These are phyloP conservation scores for Capsella bursapastoris DNA, from an alignment of 345 rosid genomes.

Conservation along the genomic window DNA sequence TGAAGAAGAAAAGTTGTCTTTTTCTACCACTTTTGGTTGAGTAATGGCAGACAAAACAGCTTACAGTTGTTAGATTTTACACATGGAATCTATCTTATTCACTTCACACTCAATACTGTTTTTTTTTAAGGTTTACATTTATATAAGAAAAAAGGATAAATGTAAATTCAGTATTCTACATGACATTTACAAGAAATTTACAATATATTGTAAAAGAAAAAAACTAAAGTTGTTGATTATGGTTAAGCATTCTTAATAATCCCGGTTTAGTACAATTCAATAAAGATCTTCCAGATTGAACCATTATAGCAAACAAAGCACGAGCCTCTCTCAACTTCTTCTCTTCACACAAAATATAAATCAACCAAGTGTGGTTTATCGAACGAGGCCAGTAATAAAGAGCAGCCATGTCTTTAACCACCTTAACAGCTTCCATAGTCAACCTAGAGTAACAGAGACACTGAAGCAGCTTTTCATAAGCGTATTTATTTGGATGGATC, in stretches of 20 bases:
- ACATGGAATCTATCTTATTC: conserved; percentile 30
- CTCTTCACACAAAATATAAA: conserved; percentile 54
- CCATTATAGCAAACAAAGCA: conserved; percentile 47
- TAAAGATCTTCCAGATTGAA: conserved; percentile 45
- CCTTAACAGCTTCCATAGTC: conserved; percentile 55
- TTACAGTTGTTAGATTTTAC: conserved; percentile 27
- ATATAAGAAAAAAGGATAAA: not conserved
- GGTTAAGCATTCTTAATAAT: conserved; percentile 39
- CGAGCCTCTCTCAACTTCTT: conserved; percentile 54
- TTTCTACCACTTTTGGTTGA: conserved; percentile 35
- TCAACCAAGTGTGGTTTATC: conserved; percentile 48
- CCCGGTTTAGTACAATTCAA: conserved; percentile 35
- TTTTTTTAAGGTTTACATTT: not conserved
- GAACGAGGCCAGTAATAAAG: conserved; percentile 37
- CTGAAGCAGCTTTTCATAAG: conserved; percentile 53
- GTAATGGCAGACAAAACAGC: conserved; percentile 40
- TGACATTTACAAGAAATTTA: conserved; percentile 33
- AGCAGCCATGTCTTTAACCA: conserved; percentile 64
- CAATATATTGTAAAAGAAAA: conserved; percentile 12
- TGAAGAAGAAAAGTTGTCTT: conserved; percentile 33
- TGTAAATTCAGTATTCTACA: conserved; percentile 12
- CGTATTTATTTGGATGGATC: conserved; percentile 49
- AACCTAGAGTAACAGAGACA: conserved; percentile 53
- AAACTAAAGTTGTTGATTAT: conserved; percentile 34
- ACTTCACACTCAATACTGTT: conserved; percentile 13